Conservation (phyloP, 2,329 filamentous ascomycete genomes). For the Paraphaeosphaeria sporulosa region DNA sequence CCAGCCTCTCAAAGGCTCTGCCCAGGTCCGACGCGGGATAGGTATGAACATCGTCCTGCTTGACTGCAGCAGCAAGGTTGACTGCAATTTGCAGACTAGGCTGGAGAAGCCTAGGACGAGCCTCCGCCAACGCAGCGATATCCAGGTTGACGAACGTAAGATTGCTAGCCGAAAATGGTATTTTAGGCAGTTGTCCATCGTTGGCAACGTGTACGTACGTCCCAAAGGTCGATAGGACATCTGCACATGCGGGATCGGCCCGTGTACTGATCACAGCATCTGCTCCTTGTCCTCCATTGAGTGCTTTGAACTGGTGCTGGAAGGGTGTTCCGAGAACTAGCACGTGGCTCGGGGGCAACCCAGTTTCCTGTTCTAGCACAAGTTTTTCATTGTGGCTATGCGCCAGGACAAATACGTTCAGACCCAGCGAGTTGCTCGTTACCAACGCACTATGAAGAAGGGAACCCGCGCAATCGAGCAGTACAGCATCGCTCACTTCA, state of each 20-base stretch:
- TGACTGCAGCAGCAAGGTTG: background rate
- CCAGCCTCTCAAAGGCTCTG: background rate
- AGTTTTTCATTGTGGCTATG: conserved; percentile 3
- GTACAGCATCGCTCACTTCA: background rate
- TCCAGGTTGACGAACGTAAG: background rate
- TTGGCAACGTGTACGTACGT: background rate
- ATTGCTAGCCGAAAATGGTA: background rate
- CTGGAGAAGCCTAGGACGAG: background rate
- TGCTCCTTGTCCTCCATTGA: background rate
- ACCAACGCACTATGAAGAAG: background rate
- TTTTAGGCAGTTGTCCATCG: background rate
- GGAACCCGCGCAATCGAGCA: background rate
- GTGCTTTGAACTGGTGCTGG: background rate
- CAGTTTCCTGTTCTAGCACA: background rate
- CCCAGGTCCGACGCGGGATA: background rate
- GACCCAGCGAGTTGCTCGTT: conserved; percentile 18
- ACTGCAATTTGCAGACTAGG: background rate
- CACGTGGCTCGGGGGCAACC: background rate
- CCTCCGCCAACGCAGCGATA: background rate
- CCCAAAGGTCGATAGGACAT: background rate
- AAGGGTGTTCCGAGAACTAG: background rate
- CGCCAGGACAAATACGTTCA: conserved; percentile 26
- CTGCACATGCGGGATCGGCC: background rate
- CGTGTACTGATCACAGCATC: conserved; percentile 2
- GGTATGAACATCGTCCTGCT: background rate